Base-by-base conservation (phyloP, 768 basidiomycete genomes). In the Jaapia argillacea region DNA sequence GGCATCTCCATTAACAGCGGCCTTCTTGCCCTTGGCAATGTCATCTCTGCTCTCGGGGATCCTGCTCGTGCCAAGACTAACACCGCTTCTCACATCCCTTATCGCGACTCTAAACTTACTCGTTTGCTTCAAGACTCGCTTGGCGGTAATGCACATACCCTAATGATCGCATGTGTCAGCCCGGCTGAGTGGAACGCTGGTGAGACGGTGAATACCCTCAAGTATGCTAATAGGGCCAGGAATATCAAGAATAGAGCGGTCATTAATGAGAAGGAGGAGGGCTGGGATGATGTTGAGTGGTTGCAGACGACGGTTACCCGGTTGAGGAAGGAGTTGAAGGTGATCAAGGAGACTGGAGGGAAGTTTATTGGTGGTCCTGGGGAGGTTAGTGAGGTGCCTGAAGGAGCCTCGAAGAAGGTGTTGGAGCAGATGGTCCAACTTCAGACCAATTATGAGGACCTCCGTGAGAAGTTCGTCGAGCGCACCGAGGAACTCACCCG, bases 1-100 rank as follows among this genome's bases (percentile, higher is more conserved):
- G 94, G 94, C n/a, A 96, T 96, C 43, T 91, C 90, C 23, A 98
- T 98, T 68, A 99, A 99, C 68, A 86, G 88, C 48, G 96, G 96
- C 47, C 78, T 99, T 25, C 74, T 92, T 26, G 94, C 96, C 14
- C 75, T 99, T 18, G 96, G 96, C 37, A 99, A 99, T 61, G 96
- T 99, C 54, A 98, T 99, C 46, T 97, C 94, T 48, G 91, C 93
- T 0, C 81, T 98, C 16, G 94, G 90, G 5, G 94, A 98, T 63
- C 94, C 94, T 24, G 71, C 85, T 33, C 79, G 88, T 42, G 81
- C 84, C 27, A 88, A 88, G 60, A 79, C 85, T 16, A 70, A 87
- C 54, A 86, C 85, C 20, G 81, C 81, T 16, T 80, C 85, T 14
- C 91, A 99, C 64, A 74, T 99, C 45, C 96, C 96, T 7, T 99